Conservation (phyloP, 805 yeast species). For the Ogataea pignaliae region DNA sequence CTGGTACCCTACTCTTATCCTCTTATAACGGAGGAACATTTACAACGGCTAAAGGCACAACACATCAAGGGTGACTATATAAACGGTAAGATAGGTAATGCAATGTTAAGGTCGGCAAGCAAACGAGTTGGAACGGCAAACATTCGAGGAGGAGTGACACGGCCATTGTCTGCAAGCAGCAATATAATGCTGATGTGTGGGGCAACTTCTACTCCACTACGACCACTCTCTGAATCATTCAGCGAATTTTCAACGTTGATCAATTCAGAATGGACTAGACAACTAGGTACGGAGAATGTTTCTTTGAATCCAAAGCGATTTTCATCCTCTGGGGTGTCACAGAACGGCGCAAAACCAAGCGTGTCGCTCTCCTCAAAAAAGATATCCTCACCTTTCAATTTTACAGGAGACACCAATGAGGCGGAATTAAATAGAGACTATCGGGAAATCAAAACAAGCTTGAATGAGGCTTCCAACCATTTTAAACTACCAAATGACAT, state of each 20-base stretch:
- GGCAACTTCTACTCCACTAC: background rate
- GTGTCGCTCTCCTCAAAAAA: background rate
- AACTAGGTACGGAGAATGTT: too few species aligned
- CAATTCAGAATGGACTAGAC: too few species aligned
- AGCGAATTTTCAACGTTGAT: too few species aligned
- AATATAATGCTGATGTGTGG: background rate
- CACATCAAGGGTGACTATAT: conserved; percentile 21
- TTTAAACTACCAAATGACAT: conserved; percentile 24
- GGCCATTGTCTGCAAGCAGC: background rate
- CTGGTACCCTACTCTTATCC: conserved; percentile 4
- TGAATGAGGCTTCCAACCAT: conserved; percentile 19
- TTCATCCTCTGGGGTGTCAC: background rate
- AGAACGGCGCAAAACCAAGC: background rate
- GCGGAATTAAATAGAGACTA: too few species aligned
- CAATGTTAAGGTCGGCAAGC: conserved; percentile 11
- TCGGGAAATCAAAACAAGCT: background rate
- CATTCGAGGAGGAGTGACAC: background rate
- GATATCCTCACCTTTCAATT: conserved; percentile 10
- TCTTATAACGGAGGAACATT: conserved; percentile 4
- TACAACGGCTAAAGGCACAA: conserved; percentile 16
- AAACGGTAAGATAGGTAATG: conserved; percentile 20
- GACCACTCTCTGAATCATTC: too few species aligned
- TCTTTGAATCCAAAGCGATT: background rate
- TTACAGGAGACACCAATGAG: background rate
- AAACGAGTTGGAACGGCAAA: conserved; percentile 18